Base-by-base conservation (phyloP, 306 rosid genomes). In the Purshia tridentata region DNA sequence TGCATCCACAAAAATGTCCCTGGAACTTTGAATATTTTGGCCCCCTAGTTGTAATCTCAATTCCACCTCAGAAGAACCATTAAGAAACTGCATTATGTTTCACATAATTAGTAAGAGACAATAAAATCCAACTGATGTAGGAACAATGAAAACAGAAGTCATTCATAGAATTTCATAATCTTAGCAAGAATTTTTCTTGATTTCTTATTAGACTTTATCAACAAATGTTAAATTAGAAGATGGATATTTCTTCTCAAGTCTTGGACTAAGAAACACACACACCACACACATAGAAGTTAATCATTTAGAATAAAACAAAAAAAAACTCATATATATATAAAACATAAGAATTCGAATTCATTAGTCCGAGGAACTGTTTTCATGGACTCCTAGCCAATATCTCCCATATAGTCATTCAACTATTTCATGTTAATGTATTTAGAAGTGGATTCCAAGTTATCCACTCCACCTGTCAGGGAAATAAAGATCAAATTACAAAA, bases 41-140 rank as follows among this genome's bases (percentile, higher is more conserved):
- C 73, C 86, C 68, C 77, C 81, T 14, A 91, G 75, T 6, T 87
- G 74, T 46, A 89, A 80, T 74, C 92, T 88, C 79, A 94, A 64
- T 79, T 94, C 98, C 82, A 91, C 85, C 84, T 94, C 97, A 39
- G 95, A 85, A 84, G 91, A 76, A 69, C 78, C 70, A 83, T 94
- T 95, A 66, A 87, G 73, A 75, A 94, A 94, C 97, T 94, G 95
- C 91, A 88, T 73, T 57, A 73, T 66, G 47, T 63, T 80, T 52
- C 72, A 54, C 40, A 66, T 6, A 57, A 57, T 67, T 75, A 59
- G 64, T 20, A 46, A 19, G 56, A 56, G 54, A 14, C 23, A 44
- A 45, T 3, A 52, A 70, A 52, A 23, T 10, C 49, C 41, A 70
- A 54, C 22, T 54, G 7, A n/a, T 14, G 50, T 11, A 42, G 48